Evolutionary conservation across 148 eudicot genomes (phyloP), one percentile per base, ranked within the genome.

Genomic region (Rhododendron griersonianum): DNA sequence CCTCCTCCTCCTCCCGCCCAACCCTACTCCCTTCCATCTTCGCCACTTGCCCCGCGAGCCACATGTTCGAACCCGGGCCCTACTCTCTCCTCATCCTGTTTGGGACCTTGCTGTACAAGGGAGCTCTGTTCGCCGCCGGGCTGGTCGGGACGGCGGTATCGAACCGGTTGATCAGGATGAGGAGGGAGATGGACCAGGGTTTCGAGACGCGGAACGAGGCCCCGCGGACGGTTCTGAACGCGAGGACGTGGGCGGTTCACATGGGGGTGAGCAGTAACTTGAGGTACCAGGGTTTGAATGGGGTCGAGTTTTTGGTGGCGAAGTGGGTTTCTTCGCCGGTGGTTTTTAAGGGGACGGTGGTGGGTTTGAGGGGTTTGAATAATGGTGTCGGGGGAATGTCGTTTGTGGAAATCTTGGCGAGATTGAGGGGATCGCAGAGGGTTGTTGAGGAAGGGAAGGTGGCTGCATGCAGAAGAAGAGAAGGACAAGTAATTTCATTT

Each of bases 251-350:
- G 99, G 98, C 99, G 2, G 63, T 91, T 33, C 35, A 33, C 81
- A 95, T 95, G 99, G 99, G 99, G 0, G 13, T 95, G 37, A 96
- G 99, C 81, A 93, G 98, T 48, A 96, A 96, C 57, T 89, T 95
- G 10, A 93, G 98, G 85, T 95, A 96, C 79, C 98, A 94, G 83
- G 92, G 93, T 0, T 82, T 95, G 91, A 95, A 96, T 18, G 99
- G 99, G 81, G 50, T 91, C 1, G 98, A 96, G 93, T 96, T 79
- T 78, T 30, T 93, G 89, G 85, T 96, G 7, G 95, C 79, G 1
- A 93, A 91, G 13, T 47, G 87, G 90, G 25, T 53, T 91, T 1
- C 84, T 48, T 48, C 94, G 3, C 90, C 94, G 0, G 85, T 87
- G 2, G 48, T 90, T 14, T 96, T 96, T 37, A 96, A 94, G 92